A percentile compares a stretch with the other conserved stretches of the same genome.
Conservation (phyloP, 2,329 filamentous ascomycete species). For the Claviceps sp. region DNA sequence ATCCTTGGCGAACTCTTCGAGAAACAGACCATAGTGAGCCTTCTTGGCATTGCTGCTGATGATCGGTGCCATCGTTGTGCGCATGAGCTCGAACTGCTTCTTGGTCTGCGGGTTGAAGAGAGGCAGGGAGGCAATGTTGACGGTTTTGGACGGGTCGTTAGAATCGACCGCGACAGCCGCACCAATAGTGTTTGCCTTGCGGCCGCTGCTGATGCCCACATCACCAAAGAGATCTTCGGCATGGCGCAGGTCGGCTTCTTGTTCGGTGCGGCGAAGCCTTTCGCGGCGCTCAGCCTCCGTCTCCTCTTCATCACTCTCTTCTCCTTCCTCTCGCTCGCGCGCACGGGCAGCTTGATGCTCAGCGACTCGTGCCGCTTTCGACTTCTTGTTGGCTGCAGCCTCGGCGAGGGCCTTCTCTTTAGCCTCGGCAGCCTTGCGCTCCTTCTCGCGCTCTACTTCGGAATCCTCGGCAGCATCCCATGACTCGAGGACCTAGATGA, state of each 20-base stretch:
- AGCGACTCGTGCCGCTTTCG: constrained; percentile 72
- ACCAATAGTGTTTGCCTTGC: constrained; percentile 53
- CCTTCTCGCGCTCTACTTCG: constrained; percentile 92
- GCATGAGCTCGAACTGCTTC: constrained; percentile 68
- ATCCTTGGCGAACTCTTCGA: constrained; percentile 82
- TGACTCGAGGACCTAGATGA: constrained; percentile 67
- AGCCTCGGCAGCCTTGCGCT: constrained; percentile 68
- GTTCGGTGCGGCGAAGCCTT: constrained; percentile 64
- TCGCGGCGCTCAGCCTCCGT: constrained; percentile 59
- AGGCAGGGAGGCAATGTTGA: constrained; percentile 68
- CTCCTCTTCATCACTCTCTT: constrained; percentile 53
- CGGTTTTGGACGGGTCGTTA: constrained; percentile 59
- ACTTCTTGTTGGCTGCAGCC: constrained; percentile 82
- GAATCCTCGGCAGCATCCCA: constrained; percentile 98
- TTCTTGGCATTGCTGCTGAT: constrained; percentile 68
- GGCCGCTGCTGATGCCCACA: constrained; percentile 51
- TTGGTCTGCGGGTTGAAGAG: constrained; percentile 87
- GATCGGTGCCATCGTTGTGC: constrained; percentile 66
- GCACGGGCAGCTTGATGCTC: constrained; percentile 56
- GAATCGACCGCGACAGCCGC: constrained; percentile 55
- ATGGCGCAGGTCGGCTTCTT: constrained; percentile 79
- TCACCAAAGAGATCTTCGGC: constrained; percentile 82
- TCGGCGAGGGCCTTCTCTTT: constrained; percentile 85
- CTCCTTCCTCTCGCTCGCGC: constrained; percentile 35
- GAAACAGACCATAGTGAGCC: constrained; percentile 77